phyloP scores from a whole-genome alignment of 768 basidiomycete species.

The Mycena alexandri region DNA sequence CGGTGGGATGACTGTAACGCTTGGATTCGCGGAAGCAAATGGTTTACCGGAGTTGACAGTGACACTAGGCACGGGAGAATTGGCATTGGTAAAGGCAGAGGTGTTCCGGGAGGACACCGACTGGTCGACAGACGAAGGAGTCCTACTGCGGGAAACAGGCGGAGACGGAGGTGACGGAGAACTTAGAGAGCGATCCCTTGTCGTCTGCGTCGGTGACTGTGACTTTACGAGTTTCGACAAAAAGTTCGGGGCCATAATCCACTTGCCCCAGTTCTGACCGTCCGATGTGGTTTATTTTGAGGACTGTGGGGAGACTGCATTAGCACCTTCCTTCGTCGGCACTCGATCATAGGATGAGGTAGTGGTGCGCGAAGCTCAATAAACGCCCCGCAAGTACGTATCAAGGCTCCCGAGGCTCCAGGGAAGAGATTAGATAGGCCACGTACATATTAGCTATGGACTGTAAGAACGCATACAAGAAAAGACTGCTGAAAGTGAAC shows the following conservation, averaged over 20 bases:
- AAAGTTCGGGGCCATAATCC: slow-evolving; percentile 53
- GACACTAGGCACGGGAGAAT: slow-evolving; percentile 48
- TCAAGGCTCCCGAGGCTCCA: too few relatives aligned
- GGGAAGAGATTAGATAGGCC: too few relatives aligned
- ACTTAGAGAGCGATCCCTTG: slow-evolving; percentile 48
- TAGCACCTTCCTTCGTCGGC: background rate
- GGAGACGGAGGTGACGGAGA: slow-evolving; percentile 44
- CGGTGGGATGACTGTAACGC: slow-evolving; percentile 61
- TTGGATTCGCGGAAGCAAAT: slow-evolving; percentile 45
- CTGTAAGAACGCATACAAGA: too few relatives aligned
- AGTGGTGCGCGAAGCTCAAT: background rate
- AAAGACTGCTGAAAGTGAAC: too few relatives aligned
- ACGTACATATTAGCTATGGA: too few relatives aligned
- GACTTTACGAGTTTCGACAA: slow-evolving; percentile 54
- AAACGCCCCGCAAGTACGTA: background rate
- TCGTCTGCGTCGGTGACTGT: slow-evolving; percentile 42
- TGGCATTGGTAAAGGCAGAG: slow-evolving; percentile 16
- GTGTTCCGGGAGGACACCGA: slow-evolving; percentile 30
- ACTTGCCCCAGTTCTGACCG: background rate
- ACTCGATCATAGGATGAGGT: background rate
- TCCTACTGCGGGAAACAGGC: slow-evolving; percentile 40
- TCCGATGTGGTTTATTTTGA: slow-evolving; percentile 5
- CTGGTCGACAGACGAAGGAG: slow-evolving; percentile 37
- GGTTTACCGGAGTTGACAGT: slow-evolving; percentile 29
- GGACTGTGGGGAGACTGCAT: slow-evolving; percentile 3